Evolutionary conservation across 2,329 filamentous ascomycete genomes (phyloP).

Genomic region (Penicillium psychrosexuale): DNA sequence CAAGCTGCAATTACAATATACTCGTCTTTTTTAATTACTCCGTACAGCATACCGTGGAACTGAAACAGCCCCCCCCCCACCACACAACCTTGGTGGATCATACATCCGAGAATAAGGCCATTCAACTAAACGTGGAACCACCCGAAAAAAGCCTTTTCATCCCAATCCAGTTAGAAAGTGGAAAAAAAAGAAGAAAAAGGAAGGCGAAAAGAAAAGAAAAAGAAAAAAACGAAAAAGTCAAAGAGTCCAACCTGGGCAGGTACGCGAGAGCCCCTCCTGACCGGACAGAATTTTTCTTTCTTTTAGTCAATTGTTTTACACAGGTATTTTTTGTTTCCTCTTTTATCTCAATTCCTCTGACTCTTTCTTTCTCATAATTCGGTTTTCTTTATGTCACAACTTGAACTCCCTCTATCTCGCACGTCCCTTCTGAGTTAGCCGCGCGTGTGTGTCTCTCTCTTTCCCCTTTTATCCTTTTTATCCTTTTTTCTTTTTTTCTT

Average conservation of each 20-base stretch:
- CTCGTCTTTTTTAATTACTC: too few relatives aligned
- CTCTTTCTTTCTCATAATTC: constrained; percentile 29
- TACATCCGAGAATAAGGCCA: constrained; percentile 9
- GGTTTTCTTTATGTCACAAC: constrained; percentile 43
- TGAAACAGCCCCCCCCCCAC: too few relatives aligned
- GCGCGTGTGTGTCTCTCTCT: constrained; percentile 33
- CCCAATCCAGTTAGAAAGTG: constrained; percentile 8
- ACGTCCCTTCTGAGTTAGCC: constrained; percentile 42
- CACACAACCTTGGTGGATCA: not conserved
- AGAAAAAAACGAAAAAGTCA: constrained; percentile 15
- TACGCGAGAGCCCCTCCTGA: constrained; percentile 14
- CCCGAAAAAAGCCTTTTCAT: not conserved
- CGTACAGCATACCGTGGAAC: too few relatives aligned
- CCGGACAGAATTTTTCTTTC: constrained; percentile 21
- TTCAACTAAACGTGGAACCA: constrained; percentile 10
- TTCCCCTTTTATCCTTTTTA: constrained; percentile 6
- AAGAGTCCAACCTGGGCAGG: constrained; percentile 5
- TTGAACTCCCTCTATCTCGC: constrained; percentile 26
- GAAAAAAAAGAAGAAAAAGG: too few relatives aligned
- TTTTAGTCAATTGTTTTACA: constrained; percentile 45
- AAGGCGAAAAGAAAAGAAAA: constrained; percentile 4
- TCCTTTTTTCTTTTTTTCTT: not conserved
- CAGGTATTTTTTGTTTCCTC: constrained; percentile 30
- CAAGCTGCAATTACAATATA: not conserved
- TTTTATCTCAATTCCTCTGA: constrained; percentile 32